A percentile compares a stretch with the other conserved stretches of the same genome.
These are phyloP conservation scores for Punica granatum DNA, from an alignment of 345 rosid genomes.

Conservation along the genomic window DNA sequence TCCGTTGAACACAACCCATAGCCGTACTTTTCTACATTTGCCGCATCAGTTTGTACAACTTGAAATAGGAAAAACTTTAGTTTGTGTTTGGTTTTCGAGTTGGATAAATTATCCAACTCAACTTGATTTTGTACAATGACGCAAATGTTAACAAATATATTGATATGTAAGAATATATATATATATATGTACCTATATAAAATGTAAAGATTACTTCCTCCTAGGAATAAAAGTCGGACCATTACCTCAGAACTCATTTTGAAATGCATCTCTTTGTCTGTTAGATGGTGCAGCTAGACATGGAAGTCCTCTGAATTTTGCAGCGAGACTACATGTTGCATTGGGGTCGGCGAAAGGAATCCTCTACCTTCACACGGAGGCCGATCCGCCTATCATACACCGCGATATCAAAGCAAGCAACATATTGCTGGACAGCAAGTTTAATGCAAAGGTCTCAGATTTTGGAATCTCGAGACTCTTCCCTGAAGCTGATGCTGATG, in stretches of 20 bases:
- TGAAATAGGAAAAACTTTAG: too few relatives aligned
- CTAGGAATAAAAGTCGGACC: background rate
- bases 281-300: slow-evolving; percentile 33
- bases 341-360: slow-evolving; percentile 82
- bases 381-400: slow-evolving; percentile 90
- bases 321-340: slow-evolving; percentile 59
- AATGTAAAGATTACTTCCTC: background rate
- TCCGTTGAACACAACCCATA: too few relatives aligned
- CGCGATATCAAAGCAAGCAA: slow-evolving; percentile 96
- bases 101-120: too few relatives aligned
- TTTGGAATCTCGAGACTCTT: slow-evolving; percentile 94
- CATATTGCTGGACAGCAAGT: slow-evolving; percentile 65
- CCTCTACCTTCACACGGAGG: slow-evolving; percentile 86
- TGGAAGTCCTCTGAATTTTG: slow-evolving; percentile 50
- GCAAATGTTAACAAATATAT: too few relatives aligned
- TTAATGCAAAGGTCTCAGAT: slow-evolving; percentile 82
- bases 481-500: slow-evolving; percentile 69
- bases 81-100: too few relatives aligned
- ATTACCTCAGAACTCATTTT: background rate
- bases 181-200: too few relatives aligned
- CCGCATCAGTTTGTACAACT: too few relatives aligned
- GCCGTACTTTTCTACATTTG: too few relatives aligned
- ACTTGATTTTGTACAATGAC: too few relatives aligned
- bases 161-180: too few relatives aligned
- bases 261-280: background rate